These are phyloP conservation scores for Boletellus deceptivus DNA, from an alignment of 1,284 basidiomycete species.

Conservation along the genomic window DNA sequence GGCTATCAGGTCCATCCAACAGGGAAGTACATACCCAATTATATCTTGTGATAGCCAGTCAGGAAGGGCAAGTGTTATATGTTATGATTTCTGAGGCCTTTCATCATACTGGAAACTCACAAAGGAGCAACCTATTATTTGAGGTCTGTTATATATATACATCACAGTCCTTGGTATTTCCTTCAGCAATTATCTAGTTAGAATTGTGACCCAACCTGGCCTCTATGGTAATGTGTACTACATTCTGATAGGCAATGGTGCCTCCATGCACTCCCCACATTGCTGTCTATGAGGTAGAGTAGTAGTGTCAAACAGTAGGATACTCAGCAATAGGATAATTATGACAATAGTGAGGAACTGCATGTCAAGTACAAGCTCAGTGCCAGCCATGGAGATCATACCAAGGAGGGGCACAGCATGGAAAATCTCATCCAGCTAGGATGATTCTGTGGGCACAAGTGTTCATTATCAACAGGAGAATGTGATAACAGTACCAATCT, in stretches of 20 bases:
- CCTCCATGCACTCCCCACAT: neutral
- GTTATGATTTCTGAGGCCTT: too few relatives aligned
- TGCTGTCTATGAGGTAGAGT: neutral
- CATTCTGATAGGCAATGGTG: neutral
- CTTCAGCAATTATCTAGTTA: neutral
- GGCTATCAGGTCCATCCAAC: too few relatives aligned
- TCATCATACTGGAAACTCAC: too few relatives aligned
- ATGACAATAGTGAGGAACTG: slow-evolving; percentile 3
- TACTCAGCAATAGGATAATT: slow-evolving; percentile 3
- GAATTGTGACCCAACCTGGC: neutral
- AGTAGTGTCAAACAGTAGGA: slow-evolving; percentile 5
- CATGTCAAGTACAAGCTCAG: slow-evolving; percentile 3
- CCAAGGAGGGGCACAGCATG: slow-evolving; percentile 4
- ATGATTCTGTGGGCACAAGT: neutral
- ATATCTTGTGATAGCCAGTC: too few relatives aligned
- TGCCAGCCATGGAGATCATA: slow-evolving; percentile 5
- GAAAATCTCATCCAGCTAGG: neutral
- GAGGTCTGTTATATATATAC: too few relatives aligned
- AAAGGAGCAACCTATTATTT: too few relatives aligned
- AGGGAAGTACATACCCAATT: too few relatives aligned
- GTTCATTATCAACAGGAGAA: too few relatives aligned
- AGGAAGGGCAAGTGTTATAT: too few relatives aligned
- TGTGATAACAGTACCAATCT: neutral
- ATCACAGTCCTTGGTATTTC: too few relatives aligned
- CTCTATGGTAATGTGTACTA: neutral